A percentile compares a stretch with the other conserved stretches of the same genome.
phyloP scores from a whole-genome alignment of 2,329 filamentous ascomycete species.

The Colletotrichum paranaense region DNA sequence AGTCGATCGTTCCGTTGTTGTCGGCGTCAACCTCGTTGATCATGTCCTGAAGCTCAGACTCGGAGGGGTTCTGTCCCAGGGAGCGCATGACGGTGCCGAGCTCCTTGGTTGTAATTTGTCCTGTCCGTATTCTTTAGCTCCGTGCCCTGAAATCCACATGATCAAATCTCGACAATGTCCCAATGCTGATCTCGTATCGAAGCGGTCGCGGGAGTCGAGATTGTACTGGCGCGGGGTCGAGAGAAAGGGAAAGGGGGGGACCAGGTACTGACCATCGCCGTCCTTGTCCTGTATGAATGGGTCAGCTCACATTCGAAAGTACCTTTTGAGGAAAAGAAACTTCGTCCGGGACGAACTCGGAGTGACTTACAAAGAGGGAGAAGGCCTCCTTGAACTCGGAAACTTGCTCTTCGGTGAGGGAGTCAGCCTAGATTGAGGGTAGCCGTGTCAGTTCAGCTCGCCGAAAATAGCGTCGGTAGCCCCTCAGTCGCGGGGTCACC shows the following conservation, averaged over 20 bases:
- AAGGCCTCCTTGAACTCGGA: slow-evolving; percentile 99
- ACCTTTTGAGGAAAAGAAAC: slow-evolving; percentile 7
- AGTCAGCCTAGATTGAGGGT: slow-evolving; percentile 78
- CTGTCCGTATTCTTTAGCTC: slow-evolving; percentile 57
- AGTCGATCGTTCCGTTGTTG: slow-evolving; percentile 93
- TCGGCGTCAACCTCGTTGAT: slow-evolving; percentile 94
- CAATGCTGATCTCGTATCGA: neutral
- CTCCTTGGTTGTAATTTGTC: slow-evolving; percentile 93
- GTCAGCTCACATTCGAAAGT: slow-evolving; percentile 32
- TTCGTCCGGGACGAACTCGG: neutral
- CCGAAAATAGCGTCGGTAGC: slow-evolving; percentile 19
- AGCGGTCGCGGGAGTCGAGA: slow-evolving; percentile 14
- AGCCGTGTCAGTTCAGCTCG: slow-evolving; percentile 26
- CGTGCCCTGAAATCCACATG: neutral
- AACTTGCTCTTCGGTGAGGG: slow-evolving; percentile 99
- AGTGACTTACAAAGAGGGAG: slow-evolving; percentile 92
- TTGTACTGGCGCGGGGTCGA: slow-evolving; percentile 9
- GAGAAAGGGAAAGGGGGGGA: slow-evolving; percentile 4
- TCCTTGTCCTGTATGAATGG: slow-evolving; percentile 79
- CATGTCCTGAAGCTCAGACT: slow-evolving; percentile 92
- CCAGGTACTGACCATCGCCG: slow-evolving; percentile 80
- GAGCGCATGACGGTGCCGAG: slow-evolving; percentile 92
- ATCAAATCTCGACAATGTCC: neutral
- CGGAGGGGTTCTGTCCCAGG: slow-evolving; percentile 88
- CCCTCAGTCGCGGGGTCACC: slow-evolving; percentile 33